Evolutionary conservation across 2,329 filamentous ascomycete species (phyloP), one percentile per base, ranked within the genome.

Genomic region (Aspergillus sp.): DNA sequence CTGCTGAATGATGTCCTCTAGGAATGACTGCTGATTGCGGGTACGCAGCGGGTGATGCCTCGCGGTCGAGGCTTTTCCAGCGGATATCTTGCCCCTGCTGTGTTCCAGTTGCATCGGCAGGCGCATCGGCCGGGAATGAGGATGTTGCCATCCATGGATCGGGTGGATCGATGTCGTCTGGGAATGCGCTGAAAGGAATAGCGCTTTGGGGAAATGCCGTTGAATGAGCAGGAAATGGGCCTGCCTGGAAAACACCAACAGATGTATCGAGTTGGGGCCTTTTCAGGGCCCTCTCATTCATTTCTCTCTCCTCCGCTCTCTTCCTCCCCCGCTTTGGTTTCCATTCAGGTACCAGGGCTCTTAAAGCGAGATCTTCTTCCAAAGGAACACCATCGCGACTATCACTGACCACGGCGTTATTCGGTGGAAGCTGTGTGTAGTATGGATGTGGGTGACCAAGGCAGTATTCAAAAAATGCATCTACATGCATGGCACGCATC

Each of bases 401-500:
- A 33, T 84, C 80, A 24, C 84, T 83, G 37, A 88, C 80, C 2
- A 88, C 85, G 54, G 87, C 84, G 31, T 84, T 79, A 14, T 83
- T 81, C 6, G 82, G 78, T 0, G 92, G 92, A 23, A 96, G 83
- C 37, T 91, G 84, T 15, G 84, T 87, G 79, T 89, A 96, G 73
- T 97, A 97, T 0, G 85, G 77, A 73, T 96, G 91, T 24, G 84
- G 79, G 62, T 91, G 91, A 49, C 86, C 86, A 61, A 93, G 82
- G 19, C 96, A 84, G 71, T 91, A 97, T 71, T 96, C 91, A 68
- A 96, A 97, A 72, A 97, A 97, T 11, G 91, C 90, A 79, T 96
- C 91, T 52, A 96, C 86, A 72, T 96, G 93, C 89, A 96, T 93
- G 5, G 92, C 93, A 71, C 91, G 91, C 90, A 97, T 95, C 93